These are phyloP conservation scores for Botrytis porri DNA, from an alignment of 2,329 filamentous ascomycete genomes.

Conservation along the genomic window DNA sequence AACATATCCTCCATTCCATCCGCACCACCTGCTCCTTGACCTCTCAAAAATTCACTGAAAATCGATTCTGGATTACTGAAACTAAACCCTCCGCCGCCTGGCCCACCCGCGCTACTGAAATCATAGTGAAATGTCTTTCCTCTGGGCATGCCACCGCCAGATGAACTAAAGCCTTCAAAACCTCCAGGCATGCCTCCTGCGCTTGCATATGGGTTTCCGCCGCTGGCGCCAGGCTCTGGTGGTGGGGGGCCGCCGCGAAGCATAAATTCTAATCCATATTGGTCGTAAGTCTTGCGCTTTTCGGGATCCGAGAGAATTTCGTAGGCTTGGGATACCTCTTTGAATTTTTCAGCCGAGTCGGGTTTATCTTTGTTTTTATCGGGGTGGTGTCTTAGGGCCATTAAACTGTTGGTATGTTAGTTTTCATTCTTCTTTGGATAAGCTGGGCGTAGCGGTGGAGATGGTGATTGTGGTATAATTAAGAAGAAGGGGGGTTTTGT, in stretches of 20 bases:
- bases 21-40: conserved; percentile 43
- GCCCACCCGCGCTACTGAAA: conserved; percentile 45
- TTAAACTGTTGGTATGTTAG: conserved; percentile 57
- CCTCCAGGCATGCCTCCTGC: conserved; percentile 56
- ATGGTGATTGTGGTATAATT: background rate
- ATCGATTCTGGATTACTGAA: conserved; percentile 83
- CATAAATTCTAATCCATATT: conserved; percentile 90
- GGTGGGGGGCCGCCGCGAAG: conserved; percentile 74
- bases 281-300: conserved; percentile 93
- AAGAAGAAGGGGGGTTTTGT: background rate
- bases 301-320: conserved; percentile 97
- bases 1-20: conserved; percentile 56
- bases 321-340: conserved; percentile 96
- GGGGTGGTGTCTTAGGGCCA: conserved; percentile 87
- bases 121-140: conserved; percentile 48
- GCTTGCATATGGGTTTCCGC: conserved; percentile 58
- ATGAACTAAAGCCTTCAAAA: conserved; percentile 48
- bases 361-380: conserved; percentile 98
- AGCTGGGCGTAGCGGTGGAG: conserved; percentile 4
- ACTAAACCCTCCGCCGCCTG: conserved; percentile 62
- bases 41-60: conserved; percentile 78
- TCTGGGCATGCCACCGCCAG: conserved; percentile 48
- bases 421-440: background rate
- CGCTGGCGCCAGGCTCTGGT: conserved; percentile 52
- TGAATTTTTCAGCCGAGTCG: conserved; percentile 87